Conservation (phyloP, 495 filamentous ascomycete genomes). For the Sordaria brevicollis region DNA sequence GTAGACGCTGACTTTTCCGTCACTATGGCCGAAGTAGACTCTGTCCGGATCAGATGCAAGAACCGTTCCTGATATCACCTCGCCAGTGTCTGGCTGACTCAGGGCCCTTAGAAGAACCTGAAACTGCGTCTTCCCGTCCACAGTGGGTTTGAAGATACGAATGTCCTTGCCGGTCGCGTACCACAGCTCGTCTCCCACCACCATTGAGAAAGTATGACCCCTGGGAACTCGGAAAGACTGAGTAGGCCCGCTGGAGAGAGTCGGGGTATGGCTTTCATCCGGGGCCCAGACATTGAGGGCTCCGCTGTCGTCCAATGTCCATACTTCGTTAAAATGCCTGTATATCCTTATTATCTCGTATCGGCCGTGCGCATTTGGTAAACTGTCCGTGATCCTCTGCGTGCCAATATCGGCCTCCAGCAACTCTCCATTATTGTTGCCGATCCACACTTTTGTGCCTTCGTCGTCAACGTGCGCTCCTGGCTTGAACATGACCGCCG, state of each 20-base stretch:
- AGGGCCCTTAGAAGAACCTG: slow-evolving; percentile 62
- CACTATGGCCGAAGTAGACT: slow-evolving; percentile 83
- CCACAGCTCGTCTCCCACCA: slow-evolving; percentile 74
- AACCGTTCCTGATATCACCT: slow-evolving; percentile 78
- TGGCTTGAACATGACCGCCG: slow-evolving; percentile 79
- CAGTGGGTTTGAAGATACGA: slow-evolving; percentile 66
- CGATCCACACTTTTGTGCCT: slow-evolving; percentile 80
- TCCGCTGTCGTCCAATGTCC: slow-evolving; percentile 88
- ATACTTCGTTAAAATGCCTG: slow-evolving; percentile 79
- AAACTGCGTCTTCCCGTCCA: slow-evolving; percentile 54
- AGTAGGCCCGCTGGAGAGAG: slow-evolving; percentile 52
- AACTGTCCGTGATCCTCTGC: slow-evolving; percentile 54
- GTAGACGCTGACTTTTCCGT: slow-evolving; percentile 91
- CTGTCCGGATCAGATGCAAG: slow-evolving; percentile 65
- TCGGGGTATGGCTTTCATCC: slow-evolving; percentile 64
- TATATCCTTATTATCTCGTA: slow-evolving; percentile 80
- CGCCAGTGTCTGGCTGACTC: slow-evolving; percentile 54
- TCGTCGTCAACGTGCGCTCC: slow-evolving; percentile 63
- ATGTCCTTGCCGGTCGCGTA: slow-evolving; percentile 82
- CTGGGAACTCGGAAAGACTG: slow-evolving; percentile 61
- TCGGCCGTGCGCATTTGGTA: slow-evolving; percentile 63
- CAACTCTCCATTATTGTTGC: slow-evolving; percentile 76
- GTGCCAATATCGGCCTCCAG: slow-evolving; percentile 73
- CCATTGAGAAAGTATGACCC: slow-evolving; percentile 80
- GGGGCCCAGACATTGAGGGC: slow-evolving; percentile 81